Conservation (phyloP, 495 filamentous ascomycete species). For the Lindgomyces ingoldianus region DNA sequence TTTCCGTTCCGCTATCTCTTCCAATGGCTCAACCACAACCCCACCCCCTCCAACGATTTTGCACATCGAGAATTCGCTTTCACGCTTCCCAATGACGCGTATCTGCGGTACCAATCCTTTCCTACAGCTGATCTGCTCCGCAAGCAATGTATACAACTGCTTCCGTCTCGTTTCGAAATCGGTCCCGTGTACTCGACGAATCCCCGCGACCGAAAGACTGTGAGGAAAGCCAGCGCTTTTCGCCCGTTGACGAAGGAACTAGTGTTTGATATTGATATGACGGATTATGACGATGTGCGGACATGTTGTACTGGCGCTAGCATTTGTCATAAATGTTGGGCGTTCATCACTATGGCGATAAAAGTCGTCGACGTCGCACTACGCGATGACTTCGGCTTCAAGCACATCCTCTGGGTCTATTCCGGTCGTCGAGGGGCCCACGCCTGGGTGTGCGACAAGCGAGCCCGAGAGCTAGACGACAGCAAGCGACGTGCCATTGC, state of each 20-base stretch:
- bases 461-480: slow-evolving; percentile 80
- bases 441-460: slow-evolving; percentile 97
- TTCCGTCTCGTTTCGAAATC: slow-evolving; percentile 95
- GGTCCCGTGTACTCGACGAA: slow-evolving; percentile 92
- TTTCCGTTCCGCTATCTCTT: slow-evolving; percentile 95
- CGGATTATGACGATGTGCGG: slow-evolving; percentile 94
- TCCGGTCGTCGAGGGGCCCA: slow-evolving; percentile 94
- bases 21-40: slow-evolving; percentile 96
- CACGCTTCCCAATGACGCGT: slow-evolving; percentile 83
- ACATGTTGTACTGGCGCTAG: slow-evolving; percentile 92
- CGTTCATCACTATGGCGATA: slow-evolving; percentile 95
- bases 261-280: slow-evolving; percentile 98
- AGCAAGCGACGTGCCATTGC: slow-evolving; percentile 78
- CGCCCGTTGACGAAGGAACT: slow-evolving; percentile 83
- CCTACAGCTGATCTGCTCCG: slow-evolving; percentile 84
- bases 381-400: slow-evolving; percentile 91
- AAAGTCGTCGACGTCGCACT: slow-evolving; percentile 86
- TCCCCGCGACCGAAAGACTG: slow-evolving; percentile 86
- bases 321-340: slow-evolving; percentile 93
- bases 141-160: slow-evolving; percentile 82
- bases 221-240: slow-evolving; percentile 73
- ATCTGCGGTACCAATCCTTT: slow-evolving; percentile 91
- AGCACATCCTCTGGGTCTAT: slow-evolving; percentile 97
- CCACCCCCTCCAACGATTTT: slow-evolving; percentile 82
- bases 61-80: slow-evolving; percentile 93